phyloP scores from a whole-genome alignment of 2,329 filamentous ascomycete species.

The Colletotrichum tanaceti region DNA sequence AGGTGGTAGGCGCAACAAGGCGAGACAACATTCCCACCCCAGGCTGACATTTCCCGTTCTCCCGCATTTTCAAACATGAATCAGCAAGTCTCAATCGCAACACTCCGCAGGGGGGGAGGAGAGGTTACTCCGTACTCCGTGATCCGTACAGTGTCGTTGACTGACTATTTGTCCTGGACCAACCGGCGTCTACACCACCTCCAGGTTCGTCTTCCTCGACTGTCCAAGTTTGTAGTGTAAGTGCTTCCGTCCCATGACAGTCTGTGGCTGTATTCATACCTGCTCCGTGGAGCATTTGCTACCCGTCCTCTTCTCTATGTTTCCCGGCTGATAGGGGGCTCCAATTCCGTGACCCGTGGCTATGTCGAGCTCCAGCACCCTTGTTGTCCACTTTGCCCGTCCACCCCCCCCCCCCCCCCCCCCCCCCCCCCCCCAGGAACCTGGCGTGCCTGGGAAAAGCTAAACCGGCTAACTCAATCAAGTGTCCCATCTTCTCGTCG shows the following conservation, averaged over 20 bases:
- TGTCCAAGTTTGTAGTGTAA: not conserved
- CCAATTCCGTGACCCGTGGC: constrained; percentile 10
- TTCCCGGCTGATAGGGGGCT: constrained; percentile 27
- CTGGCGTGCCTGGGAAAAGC: constrained; percentile 33
- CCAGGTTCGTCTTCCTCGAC: not conserved
- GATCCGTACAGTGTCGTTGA: not conserved
- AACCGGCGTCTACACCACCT: not conserved
- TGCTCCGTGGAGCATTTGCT: not conserved
- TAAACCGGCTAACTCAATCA: constrained; percentile 38
- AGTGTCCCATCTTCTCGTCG: constrained; percentile 28
- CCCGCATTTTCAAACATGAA: constrained; percentile 15
- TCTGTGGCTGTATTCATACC: too few relatives aligned
- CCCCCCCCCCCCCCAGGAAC: constrained; percentile 27
- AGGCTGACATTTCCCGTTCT: constrained; percentile 15
- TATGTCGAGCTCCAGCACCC: constrained; percentile 26
- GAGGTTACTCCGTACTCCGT: too few relatives aligned
- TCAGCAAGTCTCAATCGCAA: constrained; percentile 25
- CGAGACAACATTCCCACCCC: constrained; percentile 20
- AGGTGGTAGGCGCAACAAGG: not conserved
- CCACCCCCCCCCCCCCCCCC: constrained; percentile 12
- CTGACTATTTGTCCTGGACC: constrained; percentile 4
- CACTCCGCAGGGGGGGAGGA: constrained; percentile 1
- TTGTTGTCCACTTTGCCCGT: constrained; percentile 31
- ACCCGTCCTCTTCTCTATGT: constrained; percentile 21
- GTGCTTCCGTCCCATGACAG: not conserved